These are phyloP conservation scores for Diophrys appendiculata DNA, from an alignment of 73 alveolate species.

Conservation along the genomic window DNA sequence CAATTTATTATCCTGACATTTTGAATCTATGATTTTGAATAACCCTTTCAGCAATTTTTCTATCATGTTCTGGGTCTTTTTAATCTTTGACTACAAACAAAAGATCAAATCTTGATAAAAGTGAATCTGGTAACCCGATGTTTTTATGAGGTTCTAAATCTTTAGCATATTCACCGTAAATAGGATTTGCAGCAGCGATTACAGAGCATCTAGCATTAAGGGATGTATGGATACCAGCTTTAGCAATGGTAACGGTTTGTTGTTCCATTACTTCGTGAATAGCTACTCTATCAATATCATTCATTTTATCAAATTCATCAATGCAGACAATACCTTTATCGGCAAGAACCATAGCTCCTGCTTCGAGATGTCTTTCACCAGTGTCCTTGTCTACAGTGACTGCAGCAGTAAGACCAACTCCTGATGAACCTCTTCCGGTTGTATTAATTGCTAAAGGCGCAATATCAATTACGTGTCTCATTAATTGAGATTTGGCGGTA, in stretches of 20 bases:
- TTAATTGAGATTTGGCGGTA: constrained; percentile 98
- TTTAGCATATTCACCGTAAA: constrained; percentile 95
- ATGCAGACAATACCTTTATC: constrained; percentile 98
- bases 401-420: constrained; percentile 99
- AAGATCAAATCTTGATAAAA: constrained; percentile 97
- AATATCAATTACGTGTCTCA: constrained; percentile 86
- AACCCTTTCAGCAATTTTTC: constrained; percentile 90
- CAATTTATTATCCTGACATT: constrained; percentile 20
- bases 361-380: constrained; percentile 96
- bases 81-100: constrained; percentile 94
- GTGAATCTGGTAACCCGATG: constrained; percentile 98
- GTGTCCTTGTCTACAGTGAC: constrained; percentile 95
- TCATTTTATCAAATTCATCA: constrained; percentile 99
- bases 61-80: constrained; percentile 87
- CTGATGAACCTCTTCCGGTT: constrained; percentile 99
- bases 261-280: constrained; percentile 99
- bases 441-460: constrained; percentile 97
- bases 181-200: constrained; percentile 99
- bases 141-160: constrained; percentile 89
- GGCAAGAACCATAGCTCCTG: constrained; percentile 99
- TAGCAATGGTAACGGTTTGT: constrained; percentile 99
- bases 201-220: constrained; percentile 99
- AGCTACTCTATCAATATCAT: constrained; percentile 99
- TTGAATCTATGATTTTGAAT: constrained; percentile 86
- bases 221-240: constrained; percentile 99